Base-by-base conservation (phyloP, 345 rosid genomes). In the Murraya paniculata region DNA sequence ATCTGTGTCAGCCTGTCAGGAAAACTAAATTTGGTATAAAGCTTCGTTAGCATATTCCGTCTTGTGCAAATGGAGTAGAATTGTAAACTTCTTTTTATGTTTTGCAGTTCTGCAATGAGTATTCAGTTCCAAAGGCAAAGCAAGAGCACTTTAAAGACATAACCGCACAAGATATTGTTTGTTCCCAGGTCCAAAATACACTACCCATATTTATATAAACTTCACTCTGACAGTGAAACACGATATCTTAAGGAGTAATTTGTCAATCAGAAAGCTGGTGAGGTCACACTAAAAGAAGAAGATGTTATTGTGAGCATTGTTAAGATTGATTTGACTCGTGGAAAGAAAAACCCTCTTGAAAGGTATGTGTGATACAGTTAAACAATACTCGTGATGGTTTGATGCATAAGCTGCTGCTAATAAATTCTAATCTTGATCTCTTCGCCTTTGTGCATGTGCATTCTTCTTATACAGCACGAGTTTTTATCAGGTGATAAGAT, bases 301-400 rank as follows among this genome's bases (percentile, higher is more conserved):
- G 91, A 88, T 85, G 75, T 85, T 80, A 78, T 74, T 33, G 91
- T 88, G 41, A 77, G 80, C 76, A 82, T 55, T 75, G 73, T 78
- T n/a, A 83, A 81, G 75, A 88, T 86, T 62, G 85, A 88, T 81
- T 84, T 86, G 77, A 88, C 91, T 57, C 85, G 85, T 53, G 89
- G 89, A 80, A 85, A 66, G 71, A 75, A 62, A 16, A 83, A 85
- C 68, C 91, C 89, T 61, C 86, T 88, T 13, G 78, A 82, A 79
- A 80, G 87, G 89, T 88, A 84, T 16, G 69, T 28, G 48, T 68
- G 45, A 64, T 39, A 30, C 76, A 61, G 10, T 9, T 57, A 36
- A 48, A 71, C 30, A 13, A 61, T 73, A 30, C 22, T 67, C 27
- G 9, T 48, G 57, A 69, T 61, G 9, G 69, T 66, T 36, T 55